phyloP scores from a whole-genome alignment of 1,284 basidiomycete genomes.

The Leccinum glutinopallens region DNA sequence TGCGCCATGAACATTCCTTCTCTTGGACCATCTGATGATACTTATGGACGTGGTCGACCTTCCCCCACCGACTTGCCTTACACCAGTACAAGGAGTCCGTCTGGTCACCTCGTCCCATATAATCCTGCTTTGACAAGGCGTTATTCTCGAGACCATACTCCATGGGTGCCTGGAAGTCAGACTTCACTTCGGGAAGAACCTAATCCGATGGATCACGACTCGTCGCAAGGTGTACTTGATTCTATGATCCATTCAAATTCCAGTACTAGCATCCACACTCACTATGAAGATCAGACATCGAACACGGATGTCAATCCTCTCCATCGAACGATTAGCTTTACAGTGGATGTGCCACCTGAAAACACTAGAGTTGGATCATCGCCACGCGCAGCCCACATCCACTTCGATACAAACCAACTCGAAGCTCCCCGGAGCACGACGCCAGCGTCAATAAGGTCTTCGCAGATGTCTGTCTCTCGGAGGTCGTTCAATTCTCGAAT shows the following conservation, averaged over 20 bases:
- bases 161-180: conserved; percentile 19
- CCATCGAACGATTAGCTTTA: conserved; percentile 3
- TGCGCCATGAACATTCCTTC: conserved; percentile 27
- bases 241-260: conserved; percentile 11
- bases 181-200: conserved; percentile 26
- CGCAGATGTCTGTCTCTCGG: conserved; percentile 16
- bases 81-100: conserved; percentile 23
- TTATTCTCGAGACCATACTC: conserved; percentile 11
- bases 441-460: conserved; percentile 14
- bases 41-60: conserved; percentile 2
- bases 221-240: not conserved
- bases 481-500: conserved; percentile 21
- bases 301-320: conserved; percentile 2
- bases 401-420: not conserved
- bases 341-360: not conserved
- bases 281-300: not conserved
- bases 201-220: conserved; percentile 1
- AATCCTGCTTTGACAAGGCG: conserved; percentile 19
- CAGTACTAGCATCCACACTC: not conserved
- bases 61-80: conserved; percentile 27
- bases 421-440: conserved; percentile 13
- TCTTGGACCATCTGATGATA: conserved; percentile 2
- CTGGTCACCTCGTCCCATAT: conserved; percentile 28
- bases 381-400: not conserved
- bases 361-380: not conserved